Evolutionary conservation across 176 grass and related monocot genomes (phyloP).

Genomic region (Oryza rufipogon): DNA sequence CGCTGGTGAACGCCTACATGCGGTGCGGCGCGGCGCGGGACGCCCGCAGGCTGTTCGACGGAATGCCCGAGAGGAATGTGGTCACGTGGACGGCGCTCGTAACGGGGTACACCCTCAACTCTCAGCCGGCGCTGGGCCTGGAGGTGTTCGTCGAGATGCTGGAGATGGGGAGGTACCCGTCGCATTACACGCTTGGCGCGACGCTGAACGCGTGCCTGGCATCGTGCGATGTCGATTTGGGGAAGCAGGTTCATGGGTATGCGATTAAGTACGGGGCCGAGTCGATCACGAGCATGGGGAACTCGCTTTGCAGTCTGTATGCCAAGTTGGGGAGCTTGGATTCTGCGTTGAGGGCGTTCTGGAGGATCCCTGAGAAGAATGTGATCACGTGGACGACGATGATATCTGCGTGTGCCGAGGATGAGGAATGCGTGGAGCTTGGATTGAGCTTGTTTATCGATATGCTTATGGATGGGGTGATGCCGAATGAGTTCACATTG

Average conservation of each 20-base stretch:
- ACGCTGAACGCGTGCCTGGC: slow-evolving; percentile 53
- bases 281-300: slow-evolving; percentile 59
- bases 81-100: slow-evolving; percentile 75
- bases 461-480: slow-evolving; percentile 68
- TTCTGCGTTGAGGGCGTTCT: slow-evolving; percentile 51
- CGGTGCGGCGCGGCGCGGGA: slow-evolving; percentile 38
- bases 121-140: slow-evolving; percentile 26
- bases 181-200: slow-evolving; percentile 61
- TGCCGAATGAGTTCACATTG: slow-evolving; percentile 73
- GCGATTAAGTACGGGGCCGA: slow-evolving; percentile 57
- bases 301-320: slow-evolving; percentile 71
- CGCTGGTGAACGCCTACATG: slow-evolving; percentile 58
- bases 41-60: slow-evolving; percentile 52
- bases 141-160: slow-evolving; percentile 61
- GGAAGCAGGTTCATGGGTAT: slow-evolving; percentile 68
- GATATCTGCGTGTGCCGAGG: slow-evolving; percentile 75
- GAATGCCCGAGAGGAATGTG: slow-evolving; percentile 49
- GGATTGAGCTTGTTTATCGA: slow-evolving; percentile 62
- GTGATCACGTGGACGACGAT: slow-evolving; percentile 80
- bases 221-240: slow-evolving; percentile 38
- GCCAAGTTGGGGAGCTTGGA: slow-evolving; percentile 64
- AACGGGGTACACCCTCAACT: slow-evolving; percentile 59
- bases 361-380: slow-evolving; percentile 65
- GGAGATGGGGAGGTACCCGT: slow-evolving; percentile 53
- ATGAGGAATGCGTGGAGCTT: slow-evolving; percentile 52